Conservation (phyloP, 2,329 filamentous ascomycete species). For the Coniochaeta sp. region DNA sequence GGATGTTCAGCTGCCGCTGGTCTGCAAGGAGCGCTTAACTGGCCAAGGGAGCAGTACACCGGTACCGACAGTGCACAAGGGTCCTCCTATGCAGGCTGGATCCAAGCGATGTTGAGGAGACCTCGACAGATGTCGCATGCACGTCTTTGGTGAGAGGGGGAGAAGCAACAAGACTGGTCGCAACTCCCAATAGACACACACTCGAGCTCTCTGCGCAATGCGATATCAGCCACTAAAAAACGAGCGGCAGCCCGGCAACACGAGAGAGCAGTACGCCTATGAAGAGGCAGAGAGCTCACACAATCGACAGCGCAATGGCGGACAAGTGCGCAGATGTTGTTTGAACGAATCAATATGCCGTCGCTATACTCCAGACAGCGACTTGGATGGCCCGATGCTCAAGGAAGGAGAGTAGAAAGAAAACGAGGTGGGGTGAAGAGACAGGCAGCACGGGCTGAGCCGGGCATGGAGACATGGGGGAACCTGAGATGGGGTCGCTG, state of each 20-base stretch:
- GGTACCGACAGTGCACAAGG: not conserved
- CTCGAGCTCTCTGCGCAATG: not conserved
- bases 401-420: not conserved
- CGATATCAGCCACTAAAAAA: not conserved
- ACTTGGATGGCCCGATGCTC: not conserved
- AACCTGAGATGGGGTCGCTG: not conserved
- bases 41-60: not conserved
- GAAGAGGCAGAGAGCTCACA: not conserved
- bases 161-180: not conserved
- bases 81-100: not conserved
- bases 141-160: not conserved
- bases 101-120: not conserved
- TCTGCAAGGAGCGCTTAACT: not conserved
- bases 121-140: not conserved
- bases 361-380: not conserved
- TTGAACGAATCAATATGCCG: not conserved
- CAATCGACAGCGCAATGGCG: not conserved
- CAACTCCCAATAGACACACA: not conserved
- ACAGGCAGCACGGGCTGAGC: not conserved
- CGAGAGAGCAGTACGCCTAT: not conserved
- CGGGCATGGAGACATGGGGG: not conserved
- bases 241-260: not conserved
- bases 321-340: not conserved
- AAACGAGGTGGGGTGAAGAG: not conserved
- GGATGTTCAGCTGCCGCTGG: not conserved